phyloP scores from a whole-genome alignment of 441 rosid genomes.

The Gossypium trilobum region DNA sequence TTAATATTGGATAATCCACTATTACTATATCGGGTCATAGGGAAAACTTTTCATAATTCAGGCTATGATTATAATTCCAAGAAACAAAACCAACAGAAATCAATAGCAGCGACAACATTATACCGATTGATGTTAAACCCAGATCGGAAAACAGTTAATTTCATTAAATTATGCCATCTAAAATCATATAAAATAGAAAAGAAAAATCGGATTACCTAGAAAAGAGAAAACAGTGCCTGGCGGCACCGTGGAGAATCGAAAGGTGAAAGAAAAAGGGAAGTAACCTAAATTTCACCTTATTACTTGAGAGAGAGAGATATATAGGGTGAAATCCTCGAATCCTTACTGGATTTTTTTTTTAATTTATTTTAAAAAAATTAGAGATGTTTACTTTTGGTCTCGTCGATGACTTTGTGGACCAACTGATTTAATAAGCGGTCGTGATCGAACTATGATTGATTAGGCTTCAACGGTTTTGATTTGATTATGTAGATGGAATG shows the following conservation, averaged over 20 bases:
- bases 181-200: neutral
- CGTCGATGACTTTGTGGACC: neutral
- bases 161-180: neutral
- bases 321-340: neutral
- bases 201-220: neutral
- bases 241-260: neutral
- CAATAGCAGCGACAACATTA: too few species aligned
- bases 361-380: too few species aligned
- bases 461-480: neutral
- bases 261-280: too few species aligned
- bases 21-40: neutral
- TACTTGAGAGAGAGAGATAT: too few species aligned
- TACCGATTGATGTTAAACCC: neutral
- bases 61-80: neutral
- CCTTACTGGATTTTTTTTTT: too few species aligned
- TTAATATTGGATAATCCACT: neutral
- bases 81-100: neutral
- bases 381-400: too few species aligned
- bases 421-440: neutral
- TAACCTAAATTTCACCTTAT: neutral
- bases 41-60: neutral
- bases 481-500: neutral
- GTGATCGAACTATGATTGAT: neutral
- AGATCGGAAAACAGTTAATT: neutral
- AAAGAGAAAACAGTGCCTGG: neutral